Conservation (phyloP, 352 stramenopile species). For the Poterioochromonas sp. region DNA sequence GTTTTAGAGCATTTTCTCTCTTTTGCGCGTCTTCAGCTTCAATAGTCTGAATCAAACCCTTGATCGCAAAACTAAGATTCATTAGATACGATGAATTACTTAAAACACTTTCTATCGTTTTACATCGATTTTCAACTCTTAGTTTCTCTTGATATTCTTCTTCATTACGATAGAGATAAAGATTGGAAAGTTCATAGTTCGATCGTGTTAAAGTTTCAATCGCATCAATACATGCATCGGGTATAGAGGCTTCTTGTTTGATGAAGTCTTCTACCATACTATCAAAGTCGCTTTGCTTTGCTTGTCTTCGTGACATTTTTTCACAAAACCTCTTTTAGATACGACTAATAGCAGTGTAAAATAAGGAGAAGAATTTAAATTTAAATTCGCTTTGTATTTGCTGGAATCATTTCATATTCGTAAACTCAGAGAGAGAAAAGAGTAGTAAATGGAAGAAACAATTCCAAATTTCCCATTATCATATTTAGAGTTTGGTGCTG, state of each 20-base stretch:
- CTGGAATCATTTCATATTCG: too few relatives aligned
- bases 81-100: not conserved
- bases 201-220: not conserved
- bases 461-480: too few relatives aligned
- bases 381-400: too few relatives aligned
- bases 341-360: too few relatives aligned
- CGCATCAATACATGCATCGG: not conserved
- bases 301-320: too few relatives aligned
- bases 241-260: not conserved
- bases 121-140: not conserved
- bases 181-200: not conserved
- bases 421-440: too few relatives aligned
- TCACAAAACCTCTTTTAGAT: too few relatives aligned
- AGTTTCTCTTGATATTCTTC: not conserved
- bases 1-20: too few relatives aligned
- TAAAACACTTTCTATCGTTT: not conserved
- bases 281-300: not conserved
- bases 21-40: not conserved
- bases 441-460: too few relatives aligned
- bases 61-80: not conserved
- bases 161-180: not conserved
- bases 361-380: too few relatives aligned
- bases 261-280: not conserved
- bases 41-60: not conserved
- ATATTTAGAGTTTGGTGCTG: conserved; percentile 19